A percentile compares a stretch with the other conserved stretches of the same genome.
Evolutionary conservation across 2,329 filamentous ascomycete genomes (phyloP).

Genomic region (Phaeosphaeriaceae sp.): DNA sequence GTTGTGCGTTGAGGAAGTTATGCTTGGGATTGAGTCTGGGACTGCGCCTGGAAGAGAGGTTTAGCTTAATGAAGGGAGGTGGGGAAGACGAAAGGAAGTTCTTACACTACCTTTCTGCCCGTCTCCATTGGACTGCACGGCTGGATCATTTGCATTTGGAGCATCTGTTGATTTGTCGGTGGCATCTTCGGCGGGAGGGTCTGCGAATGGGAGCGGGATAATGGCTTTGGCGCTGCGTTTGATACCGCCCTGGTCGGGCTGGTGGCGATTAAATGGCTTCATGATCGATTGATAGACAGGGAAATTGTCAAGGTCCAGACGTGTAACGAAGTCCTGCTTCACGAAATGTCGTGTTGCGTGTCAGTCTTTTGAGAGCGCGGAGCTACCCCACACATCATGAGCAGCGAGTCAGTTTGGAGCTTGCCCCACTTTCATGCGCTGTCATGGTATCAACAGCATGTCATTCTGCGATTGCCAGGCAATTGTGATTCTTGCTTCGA

Average conservation of each 20-base stretch:
- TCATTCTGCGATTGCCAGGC: no score
- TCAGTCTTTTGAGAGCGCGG: no score
- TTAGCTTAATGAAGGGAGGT: not conserved
- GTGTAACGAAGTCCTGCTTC: no score
- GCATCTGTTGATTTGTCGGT: not conserved
- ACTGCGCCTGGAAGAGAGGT: no score
- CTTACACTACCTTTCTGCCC: constrained; percentile 6
- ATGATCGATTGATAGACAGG: not conserved
- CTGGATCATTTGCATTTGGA: not conserved
- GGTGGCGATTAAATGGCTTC: not conserved
- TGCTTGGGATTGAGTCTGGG: constrained; percentile 9
- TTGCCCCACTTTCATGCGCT: no score
- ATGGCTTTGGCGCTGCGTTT: constrained; percentile 18
- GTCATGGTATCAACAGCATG: no score
- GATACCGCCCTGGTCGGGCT: constrained; percentile 16
- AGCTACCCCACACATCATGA: no score
- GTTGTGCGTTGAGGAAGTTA: constrained; percentile 16
- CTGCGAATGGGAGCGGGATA: constrained; percentile 12
- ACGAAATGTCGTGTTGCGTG: not conserved
- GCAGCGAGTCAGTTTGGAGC: no score
- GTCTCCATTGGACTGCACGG: not conserved
- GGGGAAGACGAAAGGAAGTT: not conserved
- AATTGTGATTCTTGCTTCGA: no score
- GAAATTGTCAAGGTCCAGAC: no score
- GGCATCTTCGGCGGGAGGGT: constrained; percentile 11